These are phyloP conservation scores for Rhypophila decipiens DNA, from an alignment of 495 filamentous ascomycete species.

Conservation along the genomic window DNA sequence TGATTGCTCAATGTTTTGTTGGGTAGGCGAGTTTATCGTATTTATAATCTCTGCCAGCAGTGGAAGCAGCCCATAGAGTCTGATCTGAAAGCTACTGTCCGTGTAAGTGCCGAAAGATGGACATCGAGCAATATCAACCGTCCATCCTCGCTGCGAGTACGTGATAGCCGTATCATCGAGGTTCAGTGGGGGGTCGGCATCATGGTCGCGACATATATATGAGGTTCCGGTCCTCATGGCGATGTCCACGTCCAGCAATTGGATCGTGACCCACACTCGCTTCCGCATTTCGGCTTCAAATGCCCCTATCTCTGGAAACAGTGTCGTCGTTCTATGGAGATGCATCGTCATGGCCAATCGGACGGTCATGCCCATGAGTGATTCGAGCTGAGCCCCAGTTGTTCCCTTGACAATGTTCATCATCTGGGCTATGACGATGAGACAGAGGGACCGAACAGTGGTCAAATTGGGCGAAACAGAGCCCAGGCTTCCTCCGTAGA, in stretches of 20 bases:
- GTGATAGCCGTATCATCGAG: conserved; percentile 15
- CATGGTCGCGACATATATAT: conserved; percentile 10
- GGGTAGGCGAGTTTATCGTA: conserved; percentile 15
- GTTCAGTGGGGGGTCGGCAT: conserved; percentile 13
- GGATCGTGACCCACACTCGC: conserved; percentile 34
- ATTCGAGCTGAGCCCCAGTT: conserved; percentile 11
- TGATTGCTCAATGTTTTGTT: conserved; percentile 6
- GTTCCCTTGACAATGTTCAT: conserved; percentile 17
- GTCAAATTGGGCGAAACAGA: conserved; percentile 12
- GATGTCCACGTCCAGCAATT: conserved; percentile 31
- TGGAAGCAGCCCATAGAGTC: not conserved
- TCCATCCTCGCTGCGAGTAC: conserved; percentile 14
- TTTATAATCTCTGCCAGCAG: conserved; percentile 13
- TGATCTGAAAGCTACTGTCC: conserved; percentile 19
- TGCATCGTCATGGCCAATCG: conserved; percentile 17
- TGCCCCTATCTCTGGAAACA: conserved; percentile 37
- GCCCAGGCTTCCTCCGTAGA: conserved; percentile 13
- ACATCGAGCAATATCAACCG: conserved; percentile 4
- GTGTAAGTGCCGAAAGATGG: not conserved
- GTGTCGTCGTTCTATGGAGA: conserved; percentile 12
- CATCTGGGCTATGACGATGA: conserved; percentile 16
- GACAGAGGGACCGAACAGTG: conserved; percentile 15
- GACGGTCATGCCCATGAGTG: conserved; percentile 16
- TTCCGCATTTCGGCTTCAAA: conserved; percentile 38
- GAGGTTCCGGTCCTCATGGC: conserved; percentile 31